Conservation (phyloP, 202 grass and related monocot species). For the Sporobolus alterniflorus region DNA sequence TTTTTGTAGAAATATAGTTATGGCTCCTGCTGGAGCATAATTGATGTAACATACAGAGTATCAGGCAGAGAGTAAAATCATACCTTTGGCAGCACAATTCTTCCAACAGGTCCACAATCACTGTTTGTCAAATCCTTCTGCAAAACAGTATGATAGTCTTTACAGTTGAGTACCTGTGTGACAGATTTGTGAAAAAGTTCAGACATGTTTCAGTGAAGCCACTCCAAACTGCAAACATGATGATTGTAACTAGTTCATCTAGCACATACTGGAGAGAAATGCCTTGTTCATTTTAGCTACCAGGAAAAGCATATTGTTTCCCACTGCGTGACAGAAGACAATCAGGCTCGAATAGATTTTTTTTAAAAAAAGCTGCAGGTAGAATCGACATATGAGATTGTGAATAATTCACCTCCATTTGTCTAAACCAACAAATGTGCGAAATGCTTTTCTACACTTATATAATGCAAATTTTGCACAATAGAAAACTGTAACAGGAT, state of each 20-base stretch:
- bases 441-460: neutral
- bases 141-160: constrained; percentile 51
- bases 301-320: neutral
- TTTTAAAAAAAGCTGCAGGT: neutral
- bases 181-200: constrained; percentile 28
- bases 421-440: neutral
- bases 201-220: constrained; percentile 9
- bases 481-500: neutral
- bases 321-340: neutral
- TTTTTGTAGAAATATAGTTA: neutral
- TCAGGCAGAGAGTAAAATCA: neutral
- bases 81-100: constrained; percentile 94
- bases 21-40: neutral
- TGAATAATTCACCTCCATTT: neutral
- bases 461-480: neutral
- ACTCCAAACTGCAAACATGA: constrained; percentile 10
- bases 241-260: neutral
- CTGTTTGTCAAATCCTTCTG: constrained; percentile 95
- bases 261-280: neutral
- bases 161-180: constrained; percentile 54
- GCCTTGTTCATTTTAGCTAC: neutral
- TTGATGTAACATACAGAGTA: neutral
- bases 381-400: neutral
- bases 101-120: constrained; percentile 83
- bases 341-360: neutral